Evolutionary conservation across 148 eudicot genomes (phyloP), one percentile per base, ranked within the genome.

Genomic region (Camellia sinensis): DNA sequence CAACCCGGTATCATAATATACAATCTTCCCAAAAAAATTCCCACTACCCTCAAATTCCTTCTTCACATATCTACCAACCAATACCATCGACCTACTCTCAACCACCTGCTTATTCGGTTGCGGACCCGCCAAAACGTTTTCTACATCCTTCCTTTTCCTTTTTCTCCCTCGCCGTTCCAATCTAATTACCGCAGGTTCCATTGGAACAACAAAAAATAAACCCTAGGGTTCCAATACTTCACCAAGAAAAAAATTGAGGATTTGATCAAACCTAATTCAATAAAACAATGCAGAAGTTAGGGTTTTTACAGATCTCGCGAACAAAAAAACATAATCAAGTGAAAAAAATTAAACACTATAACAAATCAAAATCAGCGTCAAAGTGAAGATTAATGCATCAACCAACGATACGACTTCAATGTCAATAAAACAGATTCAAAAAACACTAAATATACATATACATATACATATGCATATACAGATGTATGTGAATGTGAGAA

Each of bases 31-130:
- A 29, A 96, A 80, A 64, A 84, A 96, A 74, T 84, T 68, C 57
- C 95, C 95, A 87, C 70, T 87, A 1, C 87, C 89, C 57, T 79
- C 87, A 86, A 96, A 96, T 61, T 92, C 93, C 84, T 93, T 96
- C 86, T 85, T 82, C 82, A 96, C 93, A 81, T 90, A 96, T 17
- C 92, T 78, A 4, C 95, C 95, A 61, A 96, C 90, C 54, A 89
- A 80, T 12, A 81, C 86, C 73, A 78, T 81, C 37, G 92, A 86
- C 82, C 84, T 84, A 6, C 87, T 82, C 78, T 69, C 87, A 70
- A 86, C 84, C 15, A 37, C 85, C 81, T 78, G 84, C 80, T 80
- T 91, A 78, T 82, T 87, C 2, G 78, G 78, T 83, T 82, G 82
- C 5, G 76, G 79, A 74, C 72, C 82, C 74, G 67, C 87, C 71